These are phyloP conservation scores for Podospora comata DNA, from an alignment of 495 filamentous ascomycete genomes.

Conservation along the genomic window DNA sequence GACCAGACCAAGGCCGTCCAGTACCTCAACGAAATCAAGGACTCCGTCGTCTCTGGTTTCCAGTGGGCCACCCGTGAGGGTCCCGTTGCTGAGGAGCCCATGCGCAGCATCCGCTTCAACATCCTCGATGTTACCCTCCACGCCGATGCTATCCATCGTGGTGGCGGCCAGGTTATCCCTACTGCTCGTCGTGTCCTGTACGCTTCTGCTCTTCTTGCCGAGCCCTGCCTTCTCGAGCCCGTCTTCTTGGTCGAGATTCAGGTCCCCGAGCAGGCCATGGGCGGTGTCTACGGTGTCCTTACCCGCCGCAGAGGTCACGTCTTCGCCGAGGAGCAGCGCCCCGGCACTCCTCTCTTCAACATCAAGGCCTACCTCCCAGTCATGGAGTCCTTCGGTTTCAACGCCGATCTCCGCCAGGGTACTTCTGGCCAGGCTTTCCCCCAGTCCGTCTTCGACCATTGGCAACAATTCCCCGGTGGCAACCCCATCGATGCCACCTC, in stretches of 20 bases:
- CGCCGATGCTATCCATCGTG: conserved; percentile 99
- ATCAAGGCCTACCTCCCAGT: conserved; percentile 99
- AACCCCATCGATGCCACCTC: conserved; percentile 81
- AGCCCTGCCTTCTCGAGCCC: conserved; percentile 89
- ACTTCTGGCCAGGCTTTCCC: conserved; percentile 99
- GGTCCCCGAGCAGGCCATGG: conserved; percentile 98
- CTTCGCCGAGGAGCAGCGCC: conserved; percentile 96
- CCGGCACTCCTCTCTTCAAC: conserved; percentile 98
- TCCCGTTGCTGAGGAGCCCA: conserved; percentile 95
- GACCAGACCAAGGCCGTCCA: conserved; percentile 99
- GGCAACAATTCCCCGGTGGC: conserved; percentile 90
- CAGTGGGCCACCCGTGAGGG: conserved; percentile 99
- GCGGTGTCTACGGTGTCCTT: conserved; percentile 99
- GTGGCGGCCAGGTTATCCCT: conserved; percentile 98
- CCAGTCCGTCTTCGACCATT: conserved; percentile 97
- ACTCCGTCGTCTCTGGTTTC: conserved; percentile 99
- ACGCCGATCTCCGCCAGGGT: conserved; percentile 86
- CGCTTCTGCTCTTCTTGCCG: conserved; percentile 84
- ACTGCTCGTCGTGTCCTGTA: conserved; percentile 97
- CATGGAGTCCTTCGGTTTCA: conserved; percentile 99
- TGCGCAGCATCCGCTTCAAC: conserved; percentile 96
- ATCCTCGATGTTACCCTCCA: conserved; percentile 99
- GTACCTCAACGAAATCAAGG: conserved; percentile 99
- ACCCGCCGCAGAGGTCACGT: conserved; percentile 98
- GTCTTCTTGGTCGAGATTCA: conserved; percentile 99